Base-by-base conservation (phyloP, 1,139 yeast genomes). In the Debaryomyces sp. region DNA sequence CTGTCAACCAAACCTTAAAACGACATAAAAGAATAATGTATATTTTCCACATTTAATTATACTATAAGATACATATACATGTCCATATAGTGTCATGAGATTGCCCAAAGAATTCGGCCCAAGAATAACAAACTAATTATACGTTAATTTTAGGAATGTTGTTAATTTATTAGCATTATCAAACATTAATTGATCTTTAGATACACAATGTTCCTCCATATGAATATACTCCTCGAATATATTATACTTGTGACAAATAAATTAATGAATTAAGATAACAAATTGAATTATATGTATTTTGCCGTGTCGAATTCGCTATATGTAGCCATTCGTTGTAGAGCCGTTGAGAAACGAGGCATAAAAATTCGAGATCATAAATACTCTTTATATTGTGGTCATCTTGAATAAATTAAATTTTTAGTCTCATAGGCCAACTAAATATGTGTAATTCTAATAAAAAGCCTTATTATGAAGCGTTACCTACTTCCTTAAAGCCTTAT, bases 381-480 rank as follows among this genome's bases (percentile, higher is more conserved):
- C n/a, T n/a, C 12, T 8, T n/a, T 2, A 38, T 32, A 32, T 15
- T 8, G 4, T 35, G 27, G 10, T 34, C 21, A 35, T 35, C 23
- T 35, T 12, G 13, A 18, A 23, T 13, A 2, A 10, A 29, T 23
- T 21, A 22, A 13, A 10, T 5, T 18, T 18, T 27, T 12, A 12
- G 13, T 24, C 2, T 15, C n/a, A n/a, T n/a, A 17, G 10, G 21
- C 27, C 24, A 27, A 37, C 26, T 9, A 18, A 32, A 4, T 7
- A 49, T 49, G 51, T 46, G 43, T 21, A 26, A 21, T 9, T 22
- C 32, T n/a, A 13, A 45, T 9, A 41, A 22, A 21, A 44, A 50
- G 35, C 68, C 68, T 5, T 67, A 67, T 50, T 67, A 67, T 50
- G 79, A 79, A 54, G 78, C 81, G 2, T 66, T 81, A 45, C 84